phyloP scores from a whole-genome alignment of 805 yeast genomes.

The Ogataea trehalophila region DNA sequence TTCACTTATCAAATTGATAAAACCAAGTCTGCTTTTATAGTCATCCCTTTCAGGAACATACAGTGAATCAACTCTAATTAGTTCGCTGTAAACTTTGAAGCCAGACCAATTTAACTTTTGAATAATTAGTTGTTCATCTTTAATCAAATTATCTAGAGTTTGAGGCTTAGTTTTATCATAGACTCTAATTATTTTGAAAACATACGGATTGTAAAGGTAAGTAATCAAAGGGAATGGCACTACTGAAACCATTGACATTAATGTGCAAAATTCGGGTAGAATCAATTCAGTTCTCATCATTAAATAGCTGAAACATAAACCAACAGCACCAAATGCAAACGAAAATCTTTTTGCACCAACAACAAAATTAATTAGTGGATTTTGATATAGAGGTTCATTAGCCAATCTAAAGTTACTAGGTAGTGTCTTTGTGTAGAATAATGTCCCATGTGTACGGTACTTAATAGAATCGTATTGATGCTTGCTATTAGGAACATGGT shows the following conservation, averaged over 20 bases:
- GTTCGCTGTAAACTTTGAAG: conserved; percentile 54
- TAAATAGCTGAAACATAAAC: conserved; percentile 58
- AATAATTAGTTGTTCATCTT: conserved; percentile 60
- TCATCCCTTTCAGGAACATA: conserved; percentile 30
- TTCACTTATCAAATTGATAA: conserved; percentile 42
- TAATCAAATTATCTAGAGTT: conserved; percentile 53
- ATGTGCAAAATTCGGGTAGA: conserved; percentile 41
- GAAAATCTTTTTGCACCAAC: conserved; percentile 59
- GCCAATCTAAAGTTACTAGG: conserved; percentile 51
- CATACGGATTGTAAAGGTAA: conserved; percentile 59
- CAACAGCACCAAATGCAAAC: conserved; percentile 55
- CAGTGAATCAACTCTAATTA: conserved; percentile 48
- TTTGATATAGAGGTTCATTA: conserved; percentile 57
- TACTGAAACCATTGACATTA: conserved; percentile 38
- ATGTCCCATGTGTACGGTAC: conserved; percentile 28
- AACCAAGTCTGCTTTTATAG: conserved; percentile 38
- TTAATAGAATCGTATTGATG: conserved; percentile 18
- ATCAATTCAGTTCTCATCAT: conserved; percentile 50
- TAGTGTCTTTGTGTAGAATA: conserved; percentile 31
- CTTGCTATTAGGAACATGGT: conserved; percentile 21
- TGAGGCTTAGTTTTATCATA: conserved; percentile 62
- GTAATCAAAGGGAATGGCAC: conserved; percentile 55
- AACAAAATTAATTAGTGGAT: conserved; percentile 58
- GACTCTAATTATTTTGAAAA: conserved; percentile 63
- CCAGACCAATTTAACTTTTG: conserved; percentile 70